A percentile compares a stretch with the other conserved stretches of the same genome.
phyloP scores from a whole-genome alignment of 176 grass and related monocot species.

The Lolium perenne region DNA sequence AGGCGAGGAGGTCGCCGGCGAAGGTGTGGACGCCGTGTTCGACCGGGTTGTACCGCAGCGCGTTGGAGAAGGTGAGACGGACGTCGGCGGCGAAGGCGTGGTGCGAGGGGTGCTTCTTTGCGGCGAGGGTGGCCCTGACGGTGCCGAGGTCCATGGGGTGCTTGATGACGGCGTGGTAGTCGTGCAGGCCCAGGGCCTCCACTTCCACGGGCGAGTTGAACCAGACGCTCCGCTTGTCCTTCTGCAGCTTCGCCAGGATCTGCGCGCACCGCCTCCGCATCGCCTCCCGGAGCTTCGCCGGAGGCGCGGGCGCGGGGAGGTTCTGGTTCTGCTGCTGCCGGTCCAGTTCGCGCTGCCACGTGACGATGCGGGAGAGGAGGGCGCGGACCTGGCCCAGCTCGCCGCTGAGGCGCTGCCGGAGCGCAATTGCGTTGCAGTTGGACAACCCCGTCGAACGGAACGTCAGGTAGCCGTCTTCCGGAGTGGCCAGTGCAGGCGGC shows the following conservation, averaged over 20 bases:
- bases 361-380: constrained; percentile 75
- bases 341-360: constrained; percentile 46
- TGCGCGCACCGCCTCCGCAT: constrained; percentile 79
- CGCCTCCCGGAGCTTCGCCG: constrained; percentile 45
- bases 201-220: constrained; percentile 89
- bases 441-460: constrained; percentile 45
- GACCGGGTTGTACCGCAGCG: constrained; percentile 76
- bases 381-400: constrained; percentile 84
- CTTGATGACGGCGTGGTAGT: constrained; percentile 82
- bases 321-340: not conserved
- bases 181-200: constrained; percentile 68
- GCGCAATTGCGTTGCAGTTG: constrained; percentile 53
- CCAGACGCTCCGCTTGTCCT: constrained; percentile 87
- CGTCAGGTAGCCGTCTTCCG: constrained; percentile 31
- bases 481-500: not conserved
- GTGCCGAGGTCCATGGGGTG: constrained; percentile 91
- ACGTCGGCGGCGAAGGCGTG: constrained; percentile 72
- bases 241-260: constrained; percentile 75
- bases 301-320: not conserved
- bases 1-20: constrained; percentile 62
- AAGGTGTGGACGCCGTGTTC: constrained; percentile 80
- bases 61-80: constrained; percentile 83
- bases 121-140: constrained; percentile 56
- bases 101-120: constrained; percentile 61
- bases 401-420: constrained; percentile 60